Evolutionary conservation across 345 rosid species (phyloP).

Genomic region (Salix suchowensis): DNA sequence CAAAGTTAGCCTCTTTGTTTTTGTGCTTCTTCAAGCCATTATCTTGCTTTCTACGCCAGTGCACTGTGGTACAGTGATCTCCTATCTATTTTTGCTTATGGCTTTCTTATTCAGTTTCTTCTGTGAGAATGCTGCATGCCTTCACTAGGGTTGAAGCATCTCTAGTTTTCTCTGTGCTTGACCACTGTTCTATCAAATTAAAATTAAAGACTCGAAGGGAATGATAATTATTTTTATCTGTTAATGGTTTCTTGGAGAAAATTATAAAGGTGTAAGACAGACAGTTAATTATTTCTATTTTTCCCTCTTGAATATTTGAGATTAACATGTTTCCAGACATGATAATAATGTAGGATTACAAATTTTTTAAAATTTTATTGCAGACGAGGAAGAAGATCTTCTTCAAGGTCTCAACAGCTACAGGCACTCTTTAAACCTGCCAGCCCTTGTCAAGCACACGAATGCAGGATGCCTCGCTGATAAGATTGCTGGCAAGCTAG

Average conservation of each 20-base stretch:
- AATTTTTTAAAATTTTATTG: neutral
- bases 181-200: too few relatives aligned
- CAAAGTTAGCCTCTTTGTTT: conserved; percentile 6
- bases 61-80: conserved; percentile 13
- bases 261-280: too few relatives aligned
- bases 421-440: conserved; percentile 42
- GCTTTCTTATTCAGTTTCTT: neutral
- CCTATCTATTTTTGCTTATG: neutral
- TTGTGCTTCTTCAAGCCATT: conserved; percentile 25
- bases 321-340: too few relatives aligned
- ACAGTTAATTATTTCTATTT: too few relatives aligned
- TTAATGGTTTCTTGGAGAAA: too few relatives aligned
- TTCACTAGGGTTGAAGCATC: neutral
- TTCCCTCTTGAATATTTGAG: too few relatives aligned
- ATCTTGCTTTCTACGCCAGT: conserved; percentile 33
- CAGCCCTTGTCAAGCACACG: conserved; percentile 39
- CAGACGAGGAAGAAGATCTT: conserved; percentile 49
- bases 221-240: too few relatives aligned
- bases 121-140: neutral
- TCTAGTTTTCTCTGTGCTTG: too few relatives aligned
- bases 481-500: conserved; percentile 47
- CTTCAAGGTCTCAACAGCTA: conserved; percentile 23
- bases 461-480: conserved; percentile 68
- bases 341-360: neutral
- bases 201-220: neutral